Evolutionary conservation across 2,329 filamentous ascomycete genomes (phyloP).

Genomic region (Sporothrix globosa): DNA sequence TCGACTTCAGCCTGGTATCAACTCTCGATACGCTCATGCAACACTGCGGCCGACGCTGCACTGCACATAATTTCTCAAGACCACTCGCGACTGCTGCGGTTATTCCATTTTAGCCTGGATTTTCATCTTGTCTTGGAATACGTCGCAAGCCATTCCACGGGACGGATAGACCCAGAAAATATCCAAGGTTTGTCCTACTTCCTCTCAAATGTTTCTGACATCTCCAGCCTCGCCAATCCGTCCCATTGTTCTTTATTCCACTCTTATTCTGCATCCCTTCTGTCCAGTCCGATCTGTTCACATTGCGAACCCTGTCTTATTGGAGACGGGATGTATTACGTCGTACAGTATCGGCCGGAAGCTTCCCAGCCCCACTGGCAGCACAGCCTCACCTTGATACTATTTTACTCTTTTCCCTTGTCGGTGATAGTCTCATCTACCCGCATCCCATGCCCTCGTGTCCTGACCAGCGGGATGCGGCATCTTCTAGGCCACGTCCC

Average conservation of each 20-base stretch:
- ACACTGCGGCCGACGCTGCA: background rate
- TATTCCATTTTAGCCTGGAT: slow-evolving; percentile 7
- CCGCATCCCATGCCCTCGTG: slow-evolving; percentile 6
- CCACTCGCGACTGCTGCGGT: background rate
- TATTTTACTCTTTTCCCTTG: slow-evolving; percentile 1
- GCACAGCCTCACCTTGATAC: slow-evolving; percentile 26
- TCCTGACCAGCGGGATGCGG: background rate
- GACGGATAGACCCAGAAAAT: background rate
- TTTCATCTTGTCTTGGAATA: background rate
- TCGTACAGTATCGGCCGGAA: background rate
- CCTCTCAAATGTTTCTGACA: background rate
- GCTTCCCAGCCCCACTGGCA: background rate
- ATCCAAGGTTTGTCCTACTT: slow-evolving; percentile 25
- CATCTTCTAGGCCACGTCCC: slow-evolving; percentile 12
- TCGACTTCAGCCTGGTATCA: slow-evolving; percentile 9
- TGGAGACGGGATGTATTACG: background rate
- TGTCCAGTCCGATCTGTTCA: background rate
- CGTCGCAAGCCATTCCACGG: background rate
- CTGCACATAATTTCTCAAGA: background rate
- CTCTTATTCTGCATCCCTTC: background rate
- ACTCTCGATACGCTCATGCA: slow-evolving; percentile 7
- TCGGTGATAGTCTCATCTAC: slow-evolving; percentile 15
- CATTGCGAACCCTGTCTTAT: slow-evolving; percentile 5
- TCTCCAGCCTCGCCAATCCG: slow-evolving; percentile 3
- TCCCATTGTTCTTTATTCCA: background rate